Conservation (phyloP, 257 asterid genomes). For the Solanum bukasovii region DNA sequence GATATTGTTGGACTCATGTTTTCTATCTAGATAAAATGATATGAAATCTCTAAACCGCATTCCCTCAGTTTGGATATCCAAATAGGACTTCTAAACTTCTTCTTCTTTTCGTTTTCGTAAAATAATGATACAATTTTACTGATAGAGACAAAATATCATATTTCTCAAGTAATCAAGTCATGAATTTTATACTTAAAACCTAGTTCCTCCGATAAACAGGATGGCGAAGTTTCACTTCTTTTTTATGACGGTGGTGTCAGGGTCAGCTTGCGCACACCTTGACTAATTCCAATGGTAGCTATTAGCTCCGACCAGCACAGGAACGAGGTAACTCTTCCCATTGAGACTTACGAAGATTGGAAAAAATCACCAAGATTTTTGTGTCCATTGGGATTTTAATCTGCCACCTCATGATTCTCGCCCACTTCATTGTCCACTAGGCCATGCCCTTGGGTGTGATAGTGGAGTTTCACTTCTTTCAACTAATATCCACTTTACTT, state of each 20-base stretch:
- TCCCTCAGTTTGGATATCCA: background rate
- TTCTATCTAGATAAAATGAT: background rate
- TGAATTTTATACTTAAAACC: background rate
- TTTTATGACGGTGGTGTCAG: background rate
- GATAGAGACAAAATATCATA: background rate
- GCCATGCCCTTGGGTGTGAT: background rate
- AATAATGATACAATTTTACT: background rate
- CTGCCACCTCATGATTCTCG: background rate
- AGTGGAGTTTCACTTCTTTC: background rate
- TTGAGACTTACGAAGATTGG: background rate
- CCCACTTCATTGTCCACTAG: background rate
- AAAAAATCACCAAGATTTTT: background rate
- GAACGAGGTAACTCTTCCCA: background rate
- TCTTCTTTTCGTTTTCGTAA: background rate
- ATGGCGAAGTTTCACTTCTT: background rate
- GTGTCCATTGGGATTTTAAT: background rate
- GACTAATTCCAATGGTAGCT: background rate
- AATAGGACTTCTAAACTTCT: background rate
- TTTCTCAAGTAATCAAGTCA: background rate
- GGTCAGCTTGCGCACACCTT: background rate
- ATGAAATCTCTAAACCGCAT: background rate
- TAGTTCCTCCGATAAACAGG: background rate
- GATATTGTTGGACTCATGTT: background rate
- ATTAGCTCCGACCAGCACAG: background rate
- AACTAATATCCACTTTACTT: background rate